Percentiles rank a stretch among this genome's conserved stretches.
Conservation (phyloP, 2,329 filamentous ascomycete genomes). For the Nemania sp. region DNA sequence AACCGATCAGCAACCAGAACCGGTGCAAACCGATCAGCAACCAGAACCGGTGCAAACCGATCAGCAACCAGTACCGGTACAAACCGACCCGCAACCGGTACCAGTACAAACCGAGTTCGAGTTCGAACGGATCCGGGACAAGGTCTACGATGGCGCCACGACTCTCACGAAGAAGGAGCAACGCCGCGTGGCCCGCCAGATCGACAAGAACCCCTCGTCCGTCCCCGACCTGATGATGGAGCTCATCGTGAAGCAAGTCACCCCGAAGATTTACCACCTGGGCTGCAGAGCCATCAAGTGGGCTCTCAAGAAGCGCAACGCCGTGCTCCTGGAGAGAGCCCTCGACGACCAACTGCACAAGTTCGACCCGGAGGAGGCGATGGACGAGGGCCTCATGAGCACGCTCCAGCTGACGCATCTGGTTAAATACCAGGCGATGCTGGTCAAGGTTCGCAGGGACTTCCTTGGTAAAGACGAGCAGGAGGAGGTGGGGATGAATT, state of each 20-base stretch:
- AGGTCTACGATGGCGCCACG: conserved; percentile 16
- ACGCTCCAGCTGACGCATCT: conserved; percentile 20
- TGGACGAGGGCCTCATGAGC: conserved; percentile 20
- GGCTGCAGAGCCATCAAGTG: conserved; percentile 21
- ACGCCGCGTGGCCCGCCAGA: conserved; percentile 2
- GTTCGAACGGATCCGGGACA: conserved; percentile 6
- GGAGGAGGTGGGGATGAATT: too few relatives aligned
- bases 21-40: too few relatives aligned
- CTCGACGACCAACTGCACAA: conserved; percentile 1
- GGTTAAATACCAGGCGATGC: conserved; percentile 24
- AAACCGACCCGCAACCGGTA: too few relatives aligned
- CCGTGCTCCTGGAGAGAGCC: background rate
- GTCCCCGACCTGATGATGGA: conserved; percentile 12
- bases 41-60: too few relatives aligned
- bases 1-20: too few relatives aligned
- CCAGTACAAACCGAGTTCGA: too few relatives aligned
- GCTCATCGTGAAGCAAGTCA: conserved; percentile 17
- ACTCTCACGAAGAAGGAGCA: conserved; percentile 17
- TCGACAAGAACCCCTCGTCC: background rate
- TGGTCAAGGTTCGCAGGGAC: background rate
- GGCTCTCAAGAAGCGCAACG: background rate
- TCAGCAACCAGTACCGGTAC: too few relatives aligned
- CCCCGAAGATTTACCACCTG: conserved; percentile 9
- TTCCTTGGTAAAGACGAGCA: too few relatives aligned
- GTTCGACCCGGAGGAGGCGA: conserved; percentile 9